Evolutionary conservation across 148 eudicot species (phyloP).

Genomic region (Dysphania ambrosioides): DNA sequence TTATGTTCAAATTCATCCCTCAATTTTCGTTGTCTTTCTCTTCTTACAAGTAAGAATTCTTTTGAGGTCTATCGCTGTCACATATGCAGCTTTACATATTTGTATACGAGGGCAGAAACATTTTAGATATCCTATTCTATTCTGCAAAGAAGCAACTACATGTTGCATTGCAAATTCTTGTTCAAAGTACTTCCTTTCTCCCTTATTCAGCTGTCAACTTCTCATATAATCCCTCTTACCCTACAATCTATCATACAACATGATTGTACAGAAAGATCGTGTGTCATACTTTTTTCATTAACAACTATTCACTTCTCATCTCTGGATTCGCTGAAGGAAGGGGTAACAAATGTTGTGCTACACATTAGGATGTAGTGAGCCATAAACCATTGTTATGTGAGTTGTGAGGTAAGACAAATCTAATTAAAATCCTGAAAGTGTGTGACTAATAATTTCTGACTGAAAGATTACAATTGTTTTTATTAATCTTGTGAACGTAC

Average conservation of each 20-base stretch:
- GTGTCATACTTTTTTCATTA: neutral
- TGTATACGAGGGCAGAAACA: neutral
- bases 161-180: neutral
- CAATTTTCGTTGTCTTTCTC: neutral
- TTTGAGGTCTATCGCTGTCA: neutral
- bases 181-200: neutral
- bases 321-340: no score
- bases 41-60: neutral
- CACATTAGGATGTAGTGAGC: neutral
- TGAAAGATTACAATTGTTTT: no score
- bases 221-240: no score
- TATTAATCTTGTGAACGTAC: no score
- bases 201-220: no score
- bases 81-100: neutral
- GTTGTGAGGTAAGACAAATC: no score
- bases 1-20: neutral
- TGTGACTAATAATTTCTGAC: no score
- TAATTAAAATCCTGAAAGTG: no score
- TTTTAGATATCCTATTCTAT: neutral
- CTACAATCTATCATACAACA: no score
- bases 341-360: neutral
- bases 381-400: no score
- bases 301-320: neutral
- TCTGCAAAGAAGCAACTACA: neutral
- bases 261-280: neutral